A percentile compares a stretch with the other conserved stretches of the same genome.
Conservation (phyloP, 2,329 filamentous ascomycete genomes). For the Penicillium sp. region DNA sequence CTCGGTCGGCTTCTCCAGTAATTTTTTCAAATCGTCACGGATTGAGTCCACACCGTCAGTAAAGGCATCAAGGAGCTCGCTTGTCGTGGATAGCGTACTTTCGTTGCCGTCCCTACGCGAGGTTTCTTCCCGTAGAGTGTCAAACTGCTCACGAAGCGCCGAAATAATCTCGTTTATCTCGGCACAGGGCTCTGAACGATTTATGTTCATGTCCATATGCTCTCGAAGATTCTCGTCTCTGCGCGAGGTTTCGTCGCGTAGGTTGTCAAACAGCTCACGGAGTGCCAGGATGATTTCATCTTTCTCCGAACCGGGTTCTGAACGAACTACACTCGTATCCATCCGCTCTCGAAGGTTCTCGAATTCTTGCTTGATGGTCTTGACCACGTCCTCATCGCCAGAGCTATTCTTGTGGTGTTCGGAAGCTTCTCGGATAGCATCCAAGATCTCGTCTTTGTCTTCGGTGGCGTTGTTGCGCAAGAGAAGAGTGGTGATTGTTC, state of each 20-base stretch:
- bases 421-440: constrained; percentile 55
- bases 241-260: constrained; percentile 53
- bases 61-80: constrained; percentile 60
- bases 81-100: constrained; percentile 53
- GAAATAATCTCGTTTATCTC: constrained; percentile 70
- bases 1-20: constrained; percentile 76
- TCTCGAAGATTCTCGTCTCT: constrained; percentile 60
- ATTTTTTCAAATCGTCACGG: constrained; percentile 69
- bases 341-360: constrained; percentile 56
- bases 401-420: constrained; percentile 39
- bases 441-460: constrained; percentile 62
- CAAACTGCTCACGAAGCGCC: constrained; percentile 56
- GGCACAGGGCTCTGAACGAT: constrained; percentile 40
- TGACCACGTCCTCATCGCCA: constrained; percentile 34
- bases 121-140: constrained; percentile 50
- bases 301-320: constrained; percentile 50
- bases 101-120: constrained; percentile 56
- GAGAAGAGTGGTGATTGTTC: constrained; percentile 70
- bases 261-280: constrained; percentile 47
- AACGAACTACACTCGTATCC: constrained; percentile 31
- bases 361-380: constrained; percentile 59
- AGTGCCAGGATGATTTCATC: constrained; percentile 72
- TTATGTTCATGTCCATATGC: constrained; percentile 31
- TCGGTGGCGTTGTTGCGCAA: constrained; percentile 57
- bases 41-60: constrained; percentile 72